Evolutionary conservation across 1,284 basidiomycete species (phyloP).

Genomic region (Amylostereum areolatum): DNA sequence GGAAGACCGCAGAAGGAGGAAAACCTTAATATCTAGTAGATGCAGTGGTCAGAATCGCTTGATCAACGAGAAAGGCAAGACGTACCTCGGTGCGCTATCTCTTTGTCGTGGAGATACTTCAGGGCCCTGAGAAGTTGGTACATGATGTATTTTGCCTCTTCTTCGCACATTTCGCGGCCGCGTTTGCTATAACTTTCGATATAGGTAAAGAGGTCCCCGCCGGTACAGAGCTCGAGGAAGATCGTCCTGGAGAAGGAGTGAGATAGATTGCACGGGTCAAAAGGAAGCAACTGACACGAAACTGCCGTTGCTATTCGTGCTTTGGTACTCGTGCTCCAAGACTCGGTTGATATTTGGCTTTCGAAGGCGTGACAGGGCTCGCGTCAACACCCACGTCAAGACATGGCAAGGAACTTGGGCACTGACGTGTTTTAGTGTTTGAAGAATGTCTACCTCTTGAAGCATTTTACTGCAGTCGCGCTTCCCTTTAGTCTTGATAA

Average conservation of each 20-base stretch:
- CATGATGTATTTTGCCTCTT: slow-evolving; percentile 79
- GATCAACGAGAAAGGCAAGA: slow-evolving; percentile 5
- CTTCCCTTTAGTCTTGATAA: slow-evolving; percentile 51
- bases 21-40: slow-evolving; percentile 66
- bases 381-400: neutral
- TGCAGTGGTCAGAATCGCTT: neutral
- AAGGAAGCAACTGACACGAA: slow-evolving; percentile 42
- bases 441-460: slow-evolving; percentile 73
- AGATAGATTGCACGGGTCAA: slow-evolving; percentile 2
- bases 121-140: slow-evolving; percentile 74
- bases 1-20: neutral
- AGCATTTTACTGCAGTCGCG: slow-evolving; percentile 56
- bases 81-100: slow-evolving; percentile 78
- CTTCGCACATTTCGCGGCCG: slow-evolving; percentile 55
- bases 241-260: slow-evolving; percentile 44
- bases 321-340: slow-evolving; percentile 54
- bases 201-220: slow-evolving; percentile 77
- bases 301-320: slow-evolving; percentile 31
- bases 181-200: slow-evolving; percentile 54
- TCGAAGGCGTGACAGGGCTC: neutral
- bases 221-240: slow-evolving; percentile 72
- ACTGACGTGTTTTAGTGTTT: slow-evolving; percentile 62
- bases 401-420: slow-evolving; percentile 1
- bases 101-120: slow-evolving; percentile 66
- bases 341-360: slow-evolving; percentile 81